Percentiles rank a stretch among this genome's conserved stretches.
phyloP scores from a whole-genome alignment of 768 basidiomycete genomes.

The Psilocybe tampanensis region DNA sequence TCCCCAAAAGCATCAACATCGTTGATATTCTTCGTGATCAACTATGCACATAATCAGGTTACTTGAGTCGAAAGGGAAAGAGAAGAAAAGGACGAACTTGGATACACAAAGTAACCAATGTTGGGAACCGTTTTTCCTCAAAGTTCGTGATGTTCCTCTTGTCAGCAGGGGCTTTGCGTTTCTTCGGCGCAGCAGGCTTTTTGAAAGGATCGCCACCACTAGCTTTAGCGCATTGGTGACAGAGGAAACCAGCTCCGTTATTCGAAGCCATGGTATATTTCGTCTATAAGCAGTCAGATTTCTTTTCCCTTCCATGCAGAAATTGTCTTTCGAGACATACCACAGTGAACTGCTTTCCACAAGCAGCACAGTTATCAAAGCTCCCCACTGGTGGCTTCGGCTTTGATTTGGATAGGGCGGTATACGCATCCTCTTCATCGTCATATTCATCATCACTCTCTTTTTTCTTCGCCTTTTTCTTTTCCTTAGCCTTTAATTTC shows the following conservation, averaged over 20 bases:
- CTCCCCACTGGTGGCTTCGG: conserved; percentile 74
- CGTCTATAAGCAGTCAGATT: conserved; percentile 51
- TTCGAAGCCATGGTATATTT: conserved; percentile 82
- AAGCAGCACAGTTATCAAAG: conserved; percentile 80
- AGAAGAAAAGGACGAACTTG: conserved; percentile 45
- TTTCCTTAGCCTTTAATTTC: conserved; percentile 45
- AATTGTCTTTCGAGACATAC: conserved; percentile 47
- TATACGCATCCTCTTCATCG: conserved; percentile 71
- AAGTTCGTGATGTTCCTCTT: conserved; percentile 69
- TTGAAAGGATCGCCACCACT: conserved; percentile 87
- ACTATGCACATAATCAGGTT: conserved; percentile 36
- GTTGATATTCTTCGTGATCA: conserved; percentile 84
- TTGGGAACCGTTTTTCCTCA: conserved; percentile 70
- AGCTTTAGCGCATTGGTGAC: conserved; percentile 80
- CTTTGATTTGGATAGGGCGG: conserved; percentile 54
- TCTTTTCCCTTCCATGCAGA: not conserved
- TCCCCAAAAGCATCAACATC: conserved; percentile 90
- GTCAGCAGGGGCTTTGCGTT: conserved; percentile 64
- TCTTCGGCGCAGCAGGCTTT: conserved; percentile 62
- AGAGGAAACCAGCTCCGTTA: conserved; percentile 77
- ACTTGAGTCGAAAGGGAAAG: not conserved
- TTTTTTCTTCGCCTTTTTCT: conserved; percentile 45
- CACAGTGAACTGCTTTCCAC: conserved; percentile 85
- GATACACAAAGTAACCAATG: conserved; percentile 81
- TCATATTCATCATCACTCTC: conserved; percentile 49